These are phyloP conservation scores for Cornus controversa DNA, from an alignment of 148 eudicot genomes.

Conservation along the genomic window DNA sequence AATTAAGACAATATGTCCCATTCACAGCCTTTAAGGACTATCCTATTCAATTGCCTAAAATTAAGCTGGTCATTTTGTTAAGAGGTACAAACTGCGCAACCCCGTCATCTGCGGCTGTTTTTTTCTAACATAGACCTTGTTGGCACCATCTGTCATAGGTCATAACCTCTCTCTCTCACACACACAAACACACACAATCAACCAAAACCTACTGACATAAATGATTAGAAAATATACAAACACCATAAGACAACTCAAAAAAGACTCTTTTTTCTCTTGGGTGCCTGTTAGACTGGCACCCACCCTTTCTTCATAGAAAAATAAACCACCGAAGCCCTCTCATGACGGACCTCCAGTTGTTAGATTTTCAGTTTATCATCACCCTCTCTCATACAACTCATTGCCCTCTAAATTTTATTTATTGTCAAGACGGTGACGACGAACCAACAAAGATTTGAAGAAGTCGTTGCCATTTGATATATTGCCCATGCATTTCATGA, in stretches of 20 bases:
- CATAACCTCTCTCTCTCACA: neutral
- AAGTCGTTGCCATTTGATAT: too few species aligned
- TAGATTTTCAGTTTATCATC: too few species aligned
- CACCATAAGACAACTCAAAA: slow-evolving; percentile 27
- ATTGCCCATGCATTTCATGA: too few species aligned
- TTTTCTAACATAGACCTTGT: too few species aligned
- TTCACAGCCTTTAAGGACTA: neutral
- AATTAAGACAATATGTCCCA: neutral
- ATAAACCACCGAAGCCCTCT: too few species aligned
- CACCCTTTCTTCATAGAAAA: too few species aligned
- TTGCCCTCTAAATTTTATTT: neutral
- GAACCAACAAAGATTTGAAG: neutral
- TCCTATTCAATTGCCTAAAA: too few species aligned
- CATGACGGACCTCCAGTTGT: neutral
- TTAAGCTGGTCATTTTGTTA: too few species aligned
- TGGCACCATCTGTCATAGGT: too few species aligned
- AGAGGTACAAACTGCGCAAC: too few species aligned
- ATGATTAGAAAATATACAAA: slow-evolving; percentile 2
- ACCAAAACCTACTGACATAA: slow-evolving; percentile 22
- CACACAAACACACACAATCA: neutral
- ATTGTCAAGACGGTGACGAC: neutral
- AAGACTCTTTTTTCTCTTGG: slow-evolving; percentile 3
- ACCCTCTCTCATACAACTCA: too few species aligned
- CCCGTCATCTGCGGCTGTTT: too few species aligned
- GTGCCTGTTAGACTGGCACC: neutral